Evolutionary conservation across 176 grass and related monocot species (phyloP), one percentile per base, ranked within the genome.

Genomic region (Melocanna baccifera): DNA sequence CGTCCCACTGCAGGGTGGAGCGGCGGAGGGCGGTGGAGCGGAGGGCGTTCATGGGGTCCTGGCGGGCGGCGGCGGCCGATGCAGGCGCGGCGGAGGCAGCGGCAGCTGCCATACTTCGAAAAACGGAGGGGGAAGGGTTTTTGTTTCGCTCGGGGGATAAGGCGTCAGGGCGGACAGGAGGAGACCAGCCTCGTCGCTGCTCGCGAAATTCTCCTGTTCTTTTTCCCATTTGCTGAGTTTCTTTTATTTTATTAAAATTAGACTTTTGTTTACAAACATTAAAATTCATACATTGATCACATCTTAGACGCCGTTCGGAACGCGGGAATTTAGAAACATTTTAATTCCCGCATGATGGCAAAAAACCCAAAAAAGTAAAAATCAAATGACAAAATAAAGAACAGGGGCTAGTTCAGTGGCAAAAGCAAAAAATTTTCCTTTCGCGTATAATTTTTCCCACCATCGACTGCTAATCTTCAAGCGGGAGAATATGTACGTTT

Each of bases 101-200:
- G 1, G 83, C 75, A 2, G 69, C 85, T 71, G 80, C 85, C 81
- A 87, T 91, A 80, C 75, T 87, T 87, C 70, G 89, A 75, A 83
- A 37, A 77, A 28, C 16, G 10, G 62, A 47, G 20, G 84, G 14
- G 77, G 81, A 73, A 40, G 56, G 34, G 59, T 11, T 45, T 57
- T 36, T 36, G 34, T 3, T 0, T 36, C n/a, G 34, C 4, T 36
- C 34, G 0, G 34, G 34, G 4, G 75, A 88, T 79, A 88, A 82
- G 78, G 48, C 29, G 42, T 25, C 39, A 36, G 4, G 34, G 4
- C 34, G 34, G 34, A 36, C 34, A 16, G 10, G 36, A 12, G 16
- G 37, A 37, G 45, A 47, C 3, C 0, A 18, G 48, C 13, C 15
- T 16, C 11, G 2, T 20, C 22, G 42, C 62, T 79, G 57, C 40